phyloP scores from a whole-genome alignment of 768 basidiomycete species.

The Mrakia blollopis region DNA sequence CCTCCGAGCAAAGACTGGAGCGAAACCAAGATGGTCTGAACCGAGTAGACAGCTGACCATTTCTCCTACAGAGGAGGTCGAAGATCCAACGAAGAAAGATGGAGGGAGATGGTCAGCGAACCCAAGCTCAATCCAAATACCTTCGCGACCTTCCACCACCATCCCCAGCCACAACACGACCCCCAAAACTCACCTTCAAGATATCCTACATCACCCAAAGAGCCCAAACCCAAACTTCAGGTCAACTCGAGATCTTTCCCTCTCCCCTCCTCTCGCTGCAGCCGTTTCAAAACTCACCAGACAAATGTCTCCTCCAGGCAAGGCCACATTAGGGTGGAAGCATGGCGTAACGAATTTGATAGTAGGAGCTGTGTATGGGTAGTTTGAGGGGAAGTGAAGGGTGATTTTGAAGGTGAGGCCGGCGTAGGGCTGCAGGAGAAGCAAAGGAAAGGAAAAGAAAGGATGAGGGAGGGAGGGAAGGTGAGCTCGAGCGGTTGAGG shows the following conservation, averaged over 20 bases:
- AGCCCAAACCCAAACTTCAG: background rate
- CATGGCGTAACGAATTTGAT: slow-evolving; percentile 71
- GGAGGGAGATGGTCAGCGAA: background rate
- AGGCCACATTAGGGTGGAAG: slow-evolving; percentile 73
- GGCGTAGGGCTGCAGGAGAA: slow-evolving; percentile 10
- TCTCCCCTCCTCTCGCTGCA: background rate
- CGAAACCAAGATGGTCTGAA: slow-evolving; percentile 81
- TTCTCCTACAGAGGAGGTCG: slow-evolving; percentile 14
- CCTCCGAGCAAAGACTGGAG: slow-evolving; percentile 83
- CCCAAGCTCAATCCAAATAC: too few species aligned
- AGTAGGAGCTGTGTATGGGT: slow-evolving; percentile 76
- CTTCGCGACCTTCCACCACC: too few species aligned
- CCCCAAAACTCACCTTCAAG: slow-evolving; percentile 57
- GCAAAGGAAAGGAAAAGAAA: too few species aligned
- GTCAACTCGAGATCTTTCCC: background rate
- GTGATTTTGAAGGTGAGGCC: slow-evolving; percentile 72
- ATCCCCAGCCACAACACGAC: too few species aligned
- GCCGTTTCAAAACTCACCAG: slow-evolving; percentile 41
- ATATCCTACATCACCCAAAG: slow-evolving; percentile 53
- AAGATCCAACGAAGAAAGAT: too few species aligned
- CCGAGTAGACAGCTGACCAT: slow-evolving; percentile 80
- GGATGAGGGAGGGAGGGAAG: background rate
- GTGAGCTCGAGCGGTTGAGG: slow-evolving; percentile 9
- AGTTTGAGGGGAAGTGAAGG: slow-evolving; percentile 78
- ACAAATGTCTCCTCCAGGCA: slow-evolving; percentile 69